Conservation (phyloP, 768 basidiomycete species). For the Coprinopsis cinerea region DNA sequence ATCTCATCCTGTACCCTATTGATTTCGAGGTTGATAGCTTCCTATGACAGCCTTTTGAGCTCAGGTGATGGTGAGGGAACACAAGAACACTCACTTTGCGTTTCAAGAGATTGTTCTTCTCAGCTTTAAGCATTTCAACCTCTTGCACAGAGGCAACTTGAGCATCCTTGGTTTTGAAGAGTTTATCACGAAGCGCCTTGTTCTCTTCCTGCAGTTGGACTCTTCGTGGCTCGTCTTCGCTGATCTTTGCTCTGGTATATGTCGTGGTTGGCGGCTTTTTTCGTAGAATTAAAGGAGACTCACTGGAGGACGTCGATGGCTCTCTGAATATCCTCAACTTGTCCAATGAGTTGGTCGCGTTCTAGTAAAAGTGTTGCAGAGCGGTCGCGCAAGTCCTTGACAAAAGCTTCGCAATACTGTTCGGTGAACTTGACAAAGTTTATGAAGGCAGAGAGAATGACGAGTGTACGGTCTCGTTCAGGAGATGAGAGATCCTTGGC, state of each 20-base stretch:
- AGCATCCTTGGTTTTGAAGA: slow-evolving; percentile 65
- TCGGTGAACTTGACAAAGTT: slow-evolving; percentile 91
- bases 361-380: slow-evolving; percentile 54
- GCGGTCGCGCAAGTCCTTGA: slow-evolving; percentile 54
- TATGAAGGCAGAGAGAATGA: slow-evolving; percentile 81
- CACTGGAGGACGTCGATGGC: slow-evolving; percentile 55
- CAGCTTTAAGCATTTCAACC: slow-evolving; percentile 65
- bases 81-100: slow-evolving; percentile 44
- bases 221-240: slow-evolving; percentile 65
- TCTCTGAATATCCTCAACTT: slow-evolving; percentile 42
- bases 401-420: slow-evolving; percentile 56
- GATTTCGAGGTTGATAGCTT: slow-evolving; percentile 57
- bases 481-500: slow-evolving; percentile 70
- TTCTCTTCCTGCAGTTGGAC: slow-evolving; percentile 58
- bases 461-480: slow-evolving; percentile 66
- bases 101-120: slow-evolving; percentile 57
- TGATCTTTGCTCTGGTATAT: slow-evolving; percentile 47
- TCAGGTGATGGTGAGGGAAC: neutral
- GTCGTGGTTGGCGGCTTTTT: neutral
- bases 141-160: slow-evolving; percentile 56
- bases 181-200: slow-evolving; percentile 50
- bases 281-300: slow-evolving; percentile 15
- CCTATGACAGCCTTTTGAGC: slow-evolving; percentile 28
- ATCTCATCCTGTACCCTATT: slow-evolving; percentile 55
- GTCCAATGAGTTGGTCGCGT: slow-evolving; percentile 49